phyloP scores from a whole-genome alignment of 306 rosid genomes.

The Cicer yamashitae region DNA sequence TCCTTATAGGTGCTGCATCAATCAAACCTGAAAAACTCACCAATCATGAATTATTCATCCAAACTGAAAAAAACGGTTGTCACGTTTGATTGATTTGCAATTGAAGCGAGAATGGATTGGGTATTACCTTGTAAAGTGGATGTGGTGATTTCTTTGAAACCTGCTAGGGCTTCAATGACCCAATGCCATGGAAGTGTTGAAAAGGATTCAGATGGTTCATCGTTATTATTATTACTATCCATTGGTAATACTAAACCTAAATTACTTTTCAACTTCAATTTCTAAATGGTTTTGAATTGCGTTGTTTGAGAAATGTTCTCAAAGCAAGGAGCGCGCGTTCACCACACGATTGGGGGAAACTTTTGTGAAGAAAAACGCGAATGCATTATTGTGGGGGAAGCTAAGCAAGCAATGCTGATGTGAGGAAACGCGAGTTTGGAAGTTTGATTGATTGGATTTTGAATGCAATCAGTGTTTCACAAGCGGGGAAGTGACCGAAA shows the following conservation, averaged over 20 bases:
- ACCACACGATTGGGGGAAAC: background rate
- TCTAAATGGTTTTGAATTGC: background rate
- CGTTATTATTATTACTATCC: slow-evolving; percentile 37
- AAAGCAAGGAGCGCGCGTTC: background rate
- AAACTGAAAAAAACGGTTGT: background rate
- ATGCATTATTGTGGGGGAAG: background rate
- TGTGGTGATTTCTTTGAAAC: slow-evolving; percentile 42
- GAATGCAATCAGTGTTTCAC: background rate
- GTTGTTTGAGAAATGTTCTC: background rate
- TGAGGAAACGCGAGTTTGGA: background rate
- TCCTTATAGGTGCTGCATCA: slow-evolving; percentile 52
- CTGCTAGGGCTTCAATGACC: slow-evolving; percentile 73
- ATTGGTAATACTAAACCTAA: slow-evolving; percentile 34
- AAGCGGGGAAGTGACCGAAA: no score
- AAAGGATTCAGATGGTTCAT: slow-evolving; percentile 39
- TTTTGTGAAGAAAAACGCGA: background rate
- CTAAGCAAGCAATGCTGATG: no score
- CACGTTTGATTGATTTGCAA: background rate
- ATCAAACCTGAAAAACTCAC: slow-evolving; percentile 54
- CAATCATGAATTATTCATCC: background rate
- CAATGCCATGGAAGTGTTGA: slow-evolving; percentile 66
- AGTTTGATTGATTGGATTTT: background rate
- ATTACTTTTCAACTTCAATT: slow-evolving; percentile 13
- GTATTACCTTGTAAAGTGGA: slow-evolving; percentile 56
- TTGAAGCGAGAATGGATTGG: background rate